Evolutionary conservation across 495 filamentous ascomycete genomes (phyloP).

Genomic region (Penicillium macrosclerotiorum): DNA sequence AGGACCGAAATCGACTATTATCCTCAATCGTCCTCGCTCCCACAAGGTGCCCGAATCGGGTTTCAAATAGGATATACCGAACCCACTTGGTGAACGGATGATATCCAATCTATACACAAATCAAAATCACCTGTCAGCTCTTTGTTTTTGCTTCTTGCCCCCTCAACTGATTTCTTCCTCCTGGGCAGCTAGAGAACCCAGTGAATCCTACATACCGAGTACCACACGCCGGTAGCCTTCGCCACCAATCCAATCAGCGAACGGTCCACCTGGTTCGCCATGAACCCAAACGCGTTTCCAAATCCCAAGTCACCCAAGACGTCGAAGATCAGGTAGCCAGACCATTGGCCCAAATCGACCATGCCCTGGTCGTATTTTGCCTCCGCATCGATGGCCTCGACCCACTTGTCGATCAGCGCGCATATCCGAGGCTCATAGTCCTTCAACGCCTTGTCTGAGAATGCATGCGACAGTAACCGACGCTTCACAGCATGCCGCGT

Average conservation of each 20-base stretch:
- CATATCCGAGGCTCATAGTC: too few relatives aligned
- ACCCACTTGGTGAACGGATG: not conserved
- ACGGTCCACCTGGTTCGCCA: not conserved
- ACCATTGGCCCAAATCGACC: not conserved
- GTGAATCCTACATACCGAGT: not conserved
- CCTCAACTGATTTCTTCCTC: too few relatives aligned
- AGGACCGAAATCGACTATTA: conserved; percentile 18
- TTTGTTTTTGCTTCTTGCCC: too few relatives aligned
- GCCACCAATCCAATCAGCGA: not conserved
- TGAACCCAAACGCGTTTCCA: not conserved
- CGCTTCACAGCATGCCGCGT: too few relatives aligned
- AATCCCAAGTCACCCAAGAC: not conserved
- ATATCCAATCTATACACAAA: too few relatives aligned
- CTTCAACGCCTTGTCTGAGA: too few relatives aligned
- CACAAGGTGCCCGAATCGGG: not conserved
- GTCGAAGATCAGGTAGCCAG: not conserved
- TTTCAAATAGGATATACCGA: not conserved
- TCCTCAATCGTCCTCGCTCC: not conserved
- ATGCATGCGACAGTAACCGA: too few relatives aligned
- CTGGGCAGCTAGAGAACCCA: too few relatives aligned
- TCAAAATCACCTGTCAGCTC: too few relatives aligned
- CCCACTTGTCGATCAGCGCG: too few relatives aligned
- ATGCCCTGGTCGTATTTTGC: not conserved
- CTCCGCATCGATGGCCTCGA: too few relatives aligned
- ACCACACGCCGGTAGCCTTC: not conserved